phyloP scores from a whole-genome alignment of 495 filamentous ascomycete genomes.

The Bathelium albidoporum region DNA sequence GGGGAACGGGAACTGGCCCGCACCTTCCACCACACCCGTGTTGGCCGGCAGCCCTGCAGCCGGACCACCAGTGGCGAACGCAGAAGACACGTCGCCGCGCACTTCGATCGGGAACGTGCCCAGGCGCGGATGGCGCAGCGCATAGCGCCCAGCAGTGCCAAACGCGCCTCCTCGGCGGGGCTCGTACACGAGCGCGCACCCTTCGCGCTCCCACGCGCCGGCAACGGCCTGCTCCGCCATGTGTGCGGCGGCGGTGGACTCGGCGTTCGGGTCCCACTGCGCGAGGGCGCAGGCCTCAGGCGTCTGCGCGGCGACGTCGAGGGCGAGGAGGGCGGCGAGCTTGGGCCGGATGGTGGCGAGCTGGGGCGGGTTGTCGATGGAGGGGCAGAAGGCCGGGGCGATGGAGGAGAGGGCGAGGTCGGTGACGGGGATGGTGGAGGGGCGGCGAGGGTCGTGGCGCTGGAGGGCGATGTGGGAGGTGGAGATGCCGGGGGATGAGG shows the following conservation, averaged over 20 bases:
- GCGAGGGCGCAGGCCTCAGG: conserved; percentile 35
- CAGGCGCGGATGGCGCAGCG: conserved; percentile 60
- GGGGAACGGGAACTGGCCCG: conserved; percentile 25
- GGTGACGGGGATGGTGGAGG: conserved; percentile 19
- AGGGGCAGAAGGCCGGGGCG: conserved; percentile 14
- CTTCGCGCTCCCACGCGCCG: conserved; percentile 59
- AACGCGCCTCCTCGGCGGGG: conserved; percentile 16
- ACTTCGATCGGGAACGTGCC: conserved; percentile 27
- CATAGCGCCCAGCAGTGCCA: conserved; percentile 51
- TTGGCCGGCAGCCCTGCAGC: conserved; percentile 26
- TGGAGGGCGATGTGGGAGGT: conserved; percentile 20
- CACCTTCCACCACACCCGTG: conserved; percentile 43
- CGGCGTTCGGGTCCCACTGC: conserved; percentile 32
- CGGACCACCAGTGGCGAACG: background rate
- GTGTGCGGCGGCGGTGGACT: conserved; percentile 24
- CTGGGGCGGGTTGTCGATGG: conserved; percentile 36
- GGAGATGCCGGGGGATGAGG: conserved; percentile 3
- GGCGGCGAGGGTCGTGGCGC: conserved; percentile 24
- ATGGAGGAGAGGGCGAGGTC: conserved; percentile 23
- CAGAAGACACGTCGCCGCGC: conserved; percentile 35
- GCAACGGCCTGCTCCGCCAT: conserved; percentile 49
- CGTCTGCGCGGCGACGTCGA: conserved; percentile 49
- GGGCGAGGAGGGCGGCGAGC: conserved; percentile 57
- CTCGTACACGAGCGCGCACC: conserved; percentile 48
- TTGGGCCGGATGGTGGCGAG: conserved; percentile 65